Evolutionary conservation across 345 rosid species (phyloP).

Genomic region (Salix koriyanagi): DNA sequence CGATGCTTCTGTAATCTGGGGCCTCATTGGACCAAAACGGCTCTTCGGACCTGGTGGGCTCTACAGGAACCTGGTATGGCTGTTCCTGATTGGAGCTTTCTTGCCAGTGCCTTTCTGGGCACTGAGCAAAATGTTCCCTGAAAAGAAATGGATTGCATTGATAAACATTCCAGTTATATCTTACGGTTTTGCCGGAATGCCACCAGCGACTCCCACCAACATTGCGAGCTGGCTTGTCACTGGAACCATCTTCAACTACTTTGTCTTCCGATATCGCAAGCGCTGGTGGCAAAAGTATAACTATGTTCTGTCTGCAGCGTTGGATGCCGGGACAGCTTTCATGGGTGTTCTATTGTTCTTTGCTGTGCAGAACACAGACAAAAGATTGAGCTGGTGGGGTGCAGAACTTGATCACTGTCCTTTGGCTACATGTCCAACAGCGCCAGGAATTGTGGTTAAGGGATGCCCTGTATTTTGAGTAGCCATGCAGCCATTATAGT

Average conservation of each 20-base stretch:
- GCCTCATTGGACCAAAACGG: conserved; percentile 77
- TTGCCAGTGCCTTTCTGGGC: conserved; percentile 90
- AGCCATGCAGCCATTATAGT: neutral
- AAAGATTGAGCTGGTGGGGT: conserved; percentile 85
- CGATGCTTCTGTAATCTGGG: conserved; percentile 97
- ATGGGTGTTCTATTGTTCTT: conserved; percentile 94
- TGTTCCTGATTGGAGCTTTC: conserved; percentile 88
- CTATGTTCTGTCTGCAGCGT: conserved; percentile 88
- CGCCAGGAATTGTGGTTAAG: conserved; percentile 60
- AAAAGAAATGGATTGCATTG: conserved; percentile 93
- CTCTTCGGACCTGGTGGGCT: conserved; percentile 90
- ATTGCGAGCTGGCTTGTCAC: conserved; percentile 95
- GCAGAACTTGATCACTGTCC: conserved; percentile 85
- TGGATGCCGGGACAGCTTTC: conserved; percentile 98
- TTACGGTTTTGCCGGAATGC: conserved; percentile 98
- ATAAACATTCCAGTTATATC: conserved; percentile 94
- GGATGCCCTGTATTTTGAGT: conserved; percentile 59
- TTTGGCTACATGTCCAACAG: conserved; percentile 80
- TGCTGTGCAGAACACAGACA: conserved; percentile 68
- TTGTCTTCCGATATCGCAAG: conserved; percentile 79
- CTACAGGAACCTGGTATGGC: conserved; percentile 91
- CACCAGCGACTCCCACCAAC: conserved; percentile 98
- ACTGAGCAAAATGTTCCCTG: conserved; percentile 75
- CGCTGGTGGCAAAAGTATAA: conserved; percentile 99
- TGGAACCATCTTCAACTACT: conserved; percentile 89